phyloP scores from a whole-genome alignment of 805 yeast species.

The Blastobotrys americana region DNA sequence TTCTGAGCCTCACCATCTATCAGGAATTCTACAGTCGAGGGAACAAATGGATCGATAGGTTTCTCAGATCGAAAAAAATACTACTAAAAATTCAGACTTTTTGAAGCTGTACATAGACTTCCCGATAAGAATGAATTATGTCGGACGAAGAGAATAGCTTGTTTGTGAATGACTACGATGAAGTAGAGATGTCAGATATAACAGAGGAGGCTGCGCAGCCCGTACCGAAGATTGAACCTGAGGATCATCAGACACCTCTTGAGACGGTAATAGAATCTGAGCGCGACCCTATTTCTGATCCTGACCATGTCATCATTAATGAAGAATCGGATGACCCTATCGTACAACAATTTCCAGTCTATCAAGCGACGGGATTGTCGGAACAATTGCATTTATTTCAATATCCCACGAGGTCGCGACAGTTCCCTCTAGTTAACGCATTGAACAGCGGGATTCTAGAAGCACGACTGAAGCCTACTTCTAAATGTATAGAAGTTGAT shows the following conservation, averaged over 20 bases:
- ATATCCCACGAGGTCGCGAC: slow-evolving; percentile 52
- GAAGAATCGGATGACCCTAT: slow-evolving; percentile 47
- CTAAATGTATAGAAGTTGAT: slow-evolving; percentile 65
- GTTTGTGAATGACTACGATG: slow-evolving; percentile 19
- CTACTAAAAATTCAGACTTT: not conserved
- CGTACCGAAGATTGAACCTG: not conserved
- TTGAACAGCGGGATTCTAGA: slow-evolving; percentile 35
- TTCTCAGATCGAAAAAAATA: too few relatives aligned
- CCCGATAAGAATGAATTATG: not conserved
- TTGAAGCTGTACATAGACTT: not conserved
- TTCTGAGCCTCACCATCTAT: too few relatives aligned
- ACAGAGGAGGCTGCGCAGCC: not conserved
- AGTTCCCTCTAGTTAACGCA: slow-evolving; percentile 34
- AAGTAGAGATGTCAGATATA: slow-evolving; percentile 3
- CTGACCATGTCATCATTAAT: not conserved
- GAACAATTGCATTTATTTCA: slow-evolving; percentile 43
- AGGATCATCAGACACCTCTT: not conserved
- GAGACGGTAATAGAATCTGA: not conserved
- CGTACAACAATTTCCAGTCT: slow-evolving; percentile 53
- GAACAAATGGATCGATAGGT: too few relatives aligned
- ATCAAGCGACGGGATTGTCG: slow-evolving; percentile 30
- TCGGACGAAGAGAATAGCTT: slow-evolving; percentile 17
- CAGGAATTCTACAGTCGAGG: too few relatives aligned
- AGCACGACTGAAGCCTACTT: slow-evolving; percentile 51
- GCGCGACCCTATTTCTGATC: not conserved